Evolutionary conservation across 768 basidiomycete genomes (phyloP), one percentile per base, ranked within the genome.

Genomic region (Hygrophorus pudorinus): DNA sequence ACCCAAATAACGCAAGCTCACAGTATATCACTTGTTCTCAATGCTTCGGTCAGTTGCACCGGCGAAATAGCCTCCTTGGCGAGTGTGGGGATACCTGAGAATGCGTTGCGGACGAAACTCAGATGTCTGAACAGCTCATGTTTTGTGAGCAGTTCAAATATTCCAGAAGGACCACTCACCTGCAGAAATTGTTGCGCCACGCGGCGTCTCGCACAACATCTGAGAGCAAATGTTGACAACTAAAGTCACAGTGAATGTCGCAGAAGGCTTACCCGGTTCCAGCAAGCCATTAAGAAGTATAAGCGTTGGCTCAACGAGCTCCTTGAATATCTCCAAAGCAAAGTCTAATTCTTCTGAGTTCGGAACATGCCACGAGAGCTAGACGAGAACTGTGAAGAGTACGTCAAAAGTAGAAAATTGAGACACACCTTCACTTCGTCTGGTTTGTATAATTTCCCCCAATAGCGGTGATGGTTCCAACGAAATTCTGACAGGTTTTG

Each of bases 101-200:
- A 81, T 0, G 81, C 79, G 54, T 84, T 79, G 45, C 81, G 79
- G 41, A 91, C 76, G 41, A 85, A 68, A 49, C 75, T 83, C 40
- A 87, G 57, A 59, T 81, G 75, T 30, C 83, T 84, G 42, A 10
- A 33, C 8, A 38, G 30, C 39, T 13, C 10, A 38, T 34, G 12
- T 14, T 41, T 8, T 21, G 35, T 31, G 11, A 33, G 28, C 29
- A 34, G 24, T 24, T 39, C 11, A 27, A 32, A 2, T 27, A n/a
- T 3, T 14, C 13, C 29, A 41, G 21, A 40, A 42, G n/a, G 17
- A 36, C 38, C 24, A 63, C 70, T 32, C 27, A 80, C 73, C 87
- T 75, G 65, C 88, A 91, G 56, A 91, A 88, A 50, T 91, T 85
- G 59, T 88, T 90, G 10, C 81, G 72, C 88, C 88, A 92, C 12